Percentiles rank a stretch among this genome's conserved stretches.
Conservation (phyloP, 176 grass and related monocot species). For the Canna indica region DNA sequence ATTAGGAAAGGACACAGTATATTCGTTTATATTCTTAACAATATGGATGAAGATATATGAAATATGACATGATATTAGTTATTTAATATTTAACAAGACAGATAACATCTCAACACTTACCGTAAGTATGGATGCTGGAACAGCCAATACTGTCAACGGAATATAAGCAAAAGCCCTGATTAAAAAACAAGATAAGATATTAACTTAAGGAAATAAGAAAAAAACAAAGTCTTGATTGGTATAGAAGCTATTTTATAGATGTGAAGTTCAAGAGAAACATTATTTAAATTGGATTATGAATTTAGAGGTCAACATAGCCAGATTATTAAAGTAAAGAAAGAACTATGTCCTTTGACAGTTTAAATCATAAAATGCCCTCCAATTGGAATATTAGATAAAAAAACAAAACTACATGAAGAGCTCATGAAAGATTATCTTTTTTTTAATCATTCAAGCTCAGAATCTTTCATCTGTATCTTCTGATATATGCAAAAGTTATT, state of each 20-base stretch:
- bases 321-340: too few species aligned
- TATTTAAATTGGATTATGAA: neutral
- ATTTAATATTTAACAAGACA: neutral
- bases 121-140: conserved; percentile 97
- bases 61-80: neutral
- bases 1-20: too few species aligned
- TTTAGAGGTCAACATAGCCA: too few species aligned
- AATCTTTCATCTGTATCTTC: too few species aligned
- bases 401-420: too few species aligned
- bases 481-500: too few species aligned
- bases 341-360: too few species aligned
- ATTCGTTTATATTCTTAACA: too few species aligned
- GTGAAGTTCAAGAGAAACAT: neutral
- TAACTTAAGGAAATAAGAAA: conserved; percentile 1
- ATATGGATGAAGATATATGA: neutral
- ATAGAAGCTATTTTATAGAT: neutral
- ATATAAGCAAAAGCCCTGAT: conserved; percentile 92
- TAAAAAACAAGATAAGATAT: conserved; percentile 16
- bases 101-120: conserved; percentile 31
- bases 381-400: too few species aligned
- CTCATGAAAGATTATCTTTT: too few species aligned
- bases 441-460: too few species aligned
- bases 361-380: too few species aligned
- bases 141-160: conserved; percentile 88
- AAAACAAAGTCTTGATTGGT: neutral